Conservation (phyloP, 176 grass and related monocot genomes). For the Cocos nucifera region DNA sequence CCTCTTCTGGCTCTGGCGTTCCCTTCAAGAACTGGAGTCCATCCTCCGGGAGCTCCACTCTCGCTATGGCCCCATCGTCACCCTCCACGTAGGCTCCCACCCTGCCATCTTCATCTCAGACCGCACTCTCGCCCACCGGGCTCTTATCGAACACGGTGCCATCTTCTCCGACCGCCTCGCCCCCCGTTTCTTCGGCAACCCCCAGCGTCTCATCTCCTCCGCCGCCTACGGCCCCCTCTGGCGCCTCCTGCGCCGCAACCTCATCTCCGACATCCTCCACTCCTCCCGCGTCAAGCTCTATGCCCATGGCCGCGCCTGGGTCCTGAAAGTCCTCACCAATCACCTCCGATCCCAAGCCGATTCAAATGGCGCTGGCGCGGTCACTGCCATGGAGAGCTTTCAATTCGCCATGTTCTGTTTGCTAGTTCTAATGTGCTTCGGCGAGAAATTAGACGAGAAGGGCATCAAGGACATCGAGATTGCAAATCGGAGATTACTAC, state of each 20-base stretch:
- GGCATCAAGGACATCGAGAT: constrained; percentile 30
- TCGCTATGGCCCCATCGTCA: constrained; percentile 28
- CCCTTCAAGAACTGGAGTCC: neutral
- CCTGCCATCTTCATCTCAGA: constrained; percentile 44
- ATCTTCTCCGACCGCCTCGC: constrained; percentile 33
- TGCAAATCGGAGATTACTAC: neutral
- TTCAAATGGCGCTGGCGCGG: neutral
- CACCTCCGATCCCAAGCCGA: neutral
- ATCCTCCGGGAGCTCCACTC: constrained; percentile 23
- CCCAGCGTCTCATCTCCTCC: constrained; percentile 27
- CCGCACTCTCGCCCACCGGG: constrained; percentile 28
- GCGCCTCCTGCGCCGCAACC: constrained; percentile 48
- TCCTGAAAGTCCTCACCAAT: constrained; percentile 25
- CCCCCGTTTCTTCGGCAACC: neutral
- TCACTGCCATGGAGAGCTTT: constrained; percentile 26
- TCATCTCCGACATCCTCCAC: constrained; percentile 29
- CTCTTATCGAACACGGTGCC: constrained; percentile 31
- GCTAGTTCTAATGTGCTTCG: constrained; percentile 55
- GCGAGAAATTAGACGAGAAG: constrained; percentile 20
- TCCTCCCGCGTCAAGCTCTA: constrained; percentile 12
- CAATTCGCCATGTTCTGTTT: constrained; percentile 52
- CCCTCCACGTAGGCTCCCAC: constrained; percentile 24
- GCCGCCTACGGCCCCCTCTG: constrained; percentile 35
- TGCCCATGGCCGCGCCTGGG: constrained; percentile 15
- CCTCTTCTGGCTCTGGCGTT: too few species aligned